Base-by-base conservation (phyloP, 139 green algal genomes). In the Choricystis sp. region DNA sequence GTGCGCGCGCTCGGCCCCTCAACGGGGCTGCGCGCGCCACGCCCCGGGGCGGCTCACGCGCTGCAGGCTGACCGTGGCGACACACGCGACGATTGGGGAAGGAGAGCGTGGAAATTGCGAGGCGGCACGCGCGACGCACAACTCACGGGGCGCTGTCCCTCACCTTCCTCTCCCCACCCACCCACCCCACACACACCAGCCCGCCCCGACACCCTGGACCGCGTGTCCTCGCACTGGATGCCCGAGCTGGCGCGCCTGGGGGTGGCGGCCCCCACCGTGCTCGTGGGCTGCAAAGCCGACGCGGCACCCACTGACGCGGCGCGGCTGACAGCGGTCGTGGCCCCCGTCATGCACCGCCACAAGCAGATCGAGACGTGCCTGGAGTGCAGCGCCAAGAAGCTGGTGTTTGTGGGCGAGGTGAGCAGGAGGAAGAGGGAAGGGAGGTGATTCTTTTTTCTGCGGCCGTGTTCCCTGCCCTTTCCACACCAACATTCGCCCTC, bases 301-400 rank as follows among this genome's bases (percentile, higher is more conserved):
- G 31, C 81, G 29, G 73, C 82, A 69, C 74, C 72, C 1, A 70
- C 79, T 16, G 79, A 91, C 31, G 66, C 74, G 23, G 61, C 52
- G 26, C 66, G 86, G 65, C 72, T 71, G 67, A 67, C 79, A 74
- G 66, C 68, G 20, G 74, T 86, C 4, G 63, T 73, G 61, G 72
- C 70, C 1, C 72, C 90, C 4, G 81, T 94, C 30, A 68, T 78
- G 23, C 67, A 84, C 23, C 61, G 67, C 62, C 78, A 77, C 59
- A 72, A 65, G 21, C 71, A 91, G 56, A 79, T 96, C 4, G 88
- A 96, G 69, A 84, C 82, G 22, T 94, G 85, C 72, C 81, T 96
- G 57, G 86, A 92, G 72, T 95, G 86, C 74, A 88, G 77, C 21
- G 78, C 88, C 28, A 77, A 77, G 61, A 84, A 69, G 57, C 82